Conservation (phyloP, 345 rosid species). For the Bruguiera gymnorhiza region DNA sequence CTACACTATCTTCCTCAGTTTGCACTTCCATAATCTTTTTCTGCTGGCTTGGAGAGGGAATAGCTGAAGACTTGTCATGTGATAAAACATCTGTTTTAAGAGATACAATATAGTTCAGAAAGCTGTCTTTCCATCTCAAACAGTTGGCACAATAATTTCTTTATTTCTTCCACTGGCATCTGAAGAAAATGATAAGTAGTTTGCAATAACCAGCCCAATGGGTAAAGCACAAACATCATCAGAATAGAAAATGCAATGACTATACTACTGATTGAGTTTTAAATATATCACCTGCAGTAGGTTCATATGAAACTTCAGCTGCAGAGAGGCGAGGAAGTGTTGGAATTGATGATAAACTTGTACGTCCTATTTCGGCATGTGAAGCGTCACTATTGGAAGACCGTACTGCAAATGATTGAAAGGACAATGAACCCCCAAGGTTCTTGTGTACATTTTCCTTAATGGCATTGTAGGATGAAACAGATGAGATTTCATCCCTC, state of each 20-base stretch:
- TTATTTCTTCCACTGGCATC: background rate
- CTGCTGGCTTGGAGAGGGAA: slow-evolving; percentile 44
- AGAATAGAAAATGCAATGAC: background rate
- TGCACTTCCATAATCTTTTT: slow-evolving; percentile 40
- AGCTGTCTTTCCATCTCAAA: slow-evolving; percentile 2
- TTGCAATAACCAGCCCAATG: background rate
- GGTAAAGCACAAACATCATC: background rate
- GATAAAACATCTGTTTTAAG: slow-evolving; percentile 41
- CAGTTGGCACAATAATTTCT: background rate
- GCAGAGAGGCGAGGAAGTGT: slow-evolving; percentile 58
- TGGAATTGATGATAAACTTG: slow-evolving; percentile 57
- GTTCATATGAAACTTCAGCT: slow-evolving; percentile 64
- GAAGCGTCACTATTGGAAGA: slow-evolving; percentile 59
- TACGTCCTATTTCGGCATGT: slow-evolving; percentile 46
- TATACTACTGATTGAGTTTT: background rate
- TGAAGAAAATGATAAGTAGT: slow-evolving; percentile 6
- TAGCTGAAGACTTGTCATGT: slow-evolving; percentile 35
- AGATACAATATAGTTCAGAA: slow-evolving; percentile 19
- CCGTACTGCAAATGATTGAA: slow-evolving; percentile 62
- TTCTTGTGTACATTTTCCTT: slow-evolving; percentile 58
- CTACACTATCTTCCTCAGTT: slow-evolving; percentile 39
- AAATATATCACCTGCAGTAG: slow-evolving; percentile 44
- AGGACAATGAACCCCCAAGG: slow-evolving; percentile 77
- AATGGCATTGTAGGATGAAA: slow-evolving; percentile 67
- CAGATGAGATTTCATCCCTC: slow-evolving; percentile 82